phyloP scores from a whole-genome alignment of 352 stramenopile genomes.

The Phytophthora pinifolia region DNA sequence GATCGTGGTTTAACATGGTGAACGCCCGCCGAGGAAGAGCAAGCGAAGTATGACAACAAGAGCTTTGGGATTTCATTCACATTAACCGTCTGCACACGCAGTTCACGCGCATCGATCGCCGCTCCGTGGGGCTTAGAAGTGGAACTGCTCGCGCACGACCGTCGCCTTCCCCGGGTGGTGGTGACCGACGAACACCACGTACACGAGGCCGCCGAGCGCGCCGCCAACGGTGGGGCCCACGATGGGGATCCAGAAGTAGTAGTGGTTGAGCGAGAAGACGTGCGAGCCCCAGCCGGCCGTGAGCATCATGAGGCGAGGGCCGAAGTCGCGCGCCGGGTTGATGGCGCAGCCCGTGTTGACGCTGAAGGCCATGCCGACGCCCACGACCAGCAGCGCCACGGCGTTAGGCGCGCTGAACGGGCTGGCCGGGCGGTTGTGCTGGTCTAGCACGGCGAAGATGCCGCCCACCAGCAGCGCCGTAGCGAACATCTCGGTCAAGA shows the following conservation, averaged over 20 bases:
- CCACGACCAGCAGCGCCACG: constrained; percentile 51
- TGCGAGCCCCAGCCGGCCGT: constrained; percentile 43
- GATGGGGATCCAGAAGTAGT: constrained; percentile 64
- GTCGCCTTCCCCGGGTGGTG: constrained; percentile 45
- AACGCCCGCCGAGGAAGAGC: background rate
- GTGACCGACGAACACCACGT: constrained; percentile 45
- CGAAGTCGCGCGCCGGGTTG: constrained; percentile 64
- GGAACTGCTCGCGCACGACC: constrained; percentile 27
- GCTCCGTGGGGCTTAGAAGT: constrained; percentile 21
- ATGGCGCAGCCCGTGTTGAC: constrained; percentile 56
- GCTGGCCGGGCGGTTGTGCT: constrained; percentile 45
- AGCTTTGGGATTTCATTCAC: constrained; percentile 19
- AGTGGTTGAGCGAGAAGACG: constrained; percentile 44
- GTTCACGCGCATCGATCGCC: constrained; percentile 15
- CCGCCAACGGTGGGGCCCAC: constrained; percentile 43
- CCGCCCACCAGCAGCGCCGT: constrained; percentile 44
- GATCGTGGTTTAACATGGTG: constrained; percentile 22
- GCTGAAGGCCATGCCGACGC: constrained; percentile 60
- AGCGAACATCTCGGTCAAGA: constrained; percentile 53
- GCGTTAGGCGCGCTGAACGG: constrained; percentile 34
- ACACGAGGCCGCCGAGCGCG: constrained; percentile 37
- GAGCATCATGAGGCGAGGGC: constrained; percentile 45
- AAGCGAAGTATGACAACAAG: constrained; percentile 3
- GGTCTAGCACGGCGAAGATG: constrained; percentile 53
- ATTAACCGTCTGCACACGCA: constrained; percentile 22